Evolutionary conservation across 2,329 filamentous ascomycete species (phyloP), one percentile per base, ranked within the genome.

Genomic region (Zymoseptoria passerinii): DNA sequence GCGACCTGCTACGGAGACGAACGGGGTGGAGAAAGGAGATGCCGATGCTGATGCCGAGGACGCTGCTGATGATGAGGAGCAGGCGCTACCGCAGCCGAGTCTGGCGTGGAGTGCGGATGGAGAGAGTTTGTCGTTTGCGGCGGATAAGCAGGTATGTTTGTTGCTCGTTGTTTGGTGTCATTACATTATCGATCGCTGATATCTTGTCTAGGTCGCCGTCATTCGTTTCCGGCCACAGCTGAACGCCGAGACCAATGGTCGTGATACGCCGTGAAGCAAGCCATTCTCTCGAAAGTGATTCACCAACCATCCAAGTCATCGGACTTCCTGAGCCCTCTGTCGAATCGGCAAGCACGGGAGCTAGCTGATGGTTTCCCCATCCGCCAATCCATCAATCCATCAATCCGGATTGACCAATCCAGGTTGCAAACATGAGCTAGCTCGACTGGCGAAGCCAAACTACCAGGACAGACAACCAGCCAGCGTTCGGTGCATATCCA

Each of bases 61-160:
- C 18, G 52, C 65, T 19, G 56, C 49, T 48, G 60, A 59, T 8
- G 62, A 65, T 20, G 35, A 13, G 13, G n/a, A 16, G 13, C 5
- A 16, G 10, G 35, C 35, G 4, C 35, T 44, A 16, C 53, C 56
- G 13, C 67, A 72, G 59, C 71, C 71, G 8, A 71, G 67, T 61
- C 69, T 83, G 54, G 75, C 74, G 28, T 83, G 80, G 80, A 80
- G 81, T 66, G 73, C 72, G 10, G 77, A 81, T 66, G 79, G 80
- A n/a, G 78, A 78, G 65, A 79, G 76, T 64, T 71, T 83, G 58
- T 78, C 76, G 1, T 78, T 80, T 65, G 67, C 67, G 4, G 59
- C 63, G 1, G 67, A 67, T 28, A 75, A 74, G 61, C 75, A 79
- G 75, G 79, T 81, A 71, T 48, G 71, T 66, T 50, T 52, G 27